phyloP scores from a whole-genome alignment of 495 filamentous ascomycete species.

The Xylaria longipes region DNA sequence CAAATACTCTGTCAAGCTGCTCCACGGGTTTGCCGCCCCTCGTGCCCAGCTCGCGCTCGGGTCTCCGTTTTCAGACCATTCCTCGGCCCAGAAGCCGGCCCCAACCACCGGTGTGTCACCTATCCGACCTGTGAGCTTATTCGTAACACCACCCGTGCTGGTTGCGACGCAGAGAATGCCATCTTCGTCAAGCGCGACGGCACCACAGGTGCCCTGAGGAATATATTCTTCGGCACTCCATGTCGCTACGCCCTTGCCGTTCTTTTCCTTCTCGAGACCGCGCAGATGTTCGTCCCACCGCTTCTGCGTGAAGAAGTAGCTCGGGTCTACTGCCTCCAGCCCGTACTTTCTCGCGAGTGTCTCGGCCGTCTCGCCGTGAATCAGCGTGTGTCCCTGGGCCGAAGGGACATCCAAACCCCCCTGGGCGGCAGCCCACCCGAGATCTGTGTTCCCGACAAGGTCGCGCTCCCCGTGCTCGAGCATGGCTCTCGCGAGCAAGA shows the following conservation, averaged over 20 bases:
- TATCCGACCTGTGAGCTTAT: slow-evolving; percentile 83
- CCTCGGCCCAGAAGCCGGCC: slow-evolving; percentile 89
- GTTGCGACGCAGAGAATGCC: slow-evolving; percentile 81
- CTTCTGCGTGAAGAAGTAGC: slow-evolving; percentile 79
- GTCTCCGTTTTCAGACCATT: slow-evolving; percentile 63
- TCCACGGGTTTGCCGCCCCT: slow-evolving; percentile 18
- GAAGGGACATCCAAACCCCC: slow-evolving; percentile 48
- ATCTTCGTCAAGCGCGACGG: slow-evolving; percentile 74
- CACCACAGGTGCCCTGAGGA: slow-evolving; percentile 84
- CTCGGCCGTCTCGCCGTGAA: slow-evolving; percentile 73
- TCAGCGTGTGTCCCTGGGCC: slow-evolving; percentile 69
- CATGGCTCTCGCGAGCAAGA: slow-evolving; percentile 74
- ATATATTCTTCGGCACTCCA: slow-evolving; percentile 66
- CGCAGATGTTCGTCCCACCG: slow-evolving; percentile 84
- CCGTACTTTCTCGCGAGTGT: slow-evolving; percentile 69
- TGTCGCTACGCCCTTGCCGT: slow-evolving; percentile 38
- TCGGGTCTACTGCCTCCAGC: slow-evolving; percentile 67
- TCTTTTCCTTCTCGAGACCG: slow-evolving; percentile 63
- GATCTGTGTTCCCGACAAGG: slow-evolving; percentile 28
- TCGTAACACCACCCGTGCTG: slow-evolving; percentile 87
- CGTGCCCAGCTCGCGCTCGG: neutral
- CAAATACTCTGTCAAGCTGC: slow-evolving; percentile 26
- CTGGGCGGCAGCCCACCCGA: slow-evolving; percentile 1
- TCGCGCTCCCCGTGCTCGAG: slow-evolving; percentile 66
- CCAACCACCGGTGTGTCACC: slow-evolving; percentile 89